These are phyloP conservation scores for Aureobasidium musti DNA, from an alignment of 2,329 filamentous ascomycete species.

Conservation along the genomic window DNA sequence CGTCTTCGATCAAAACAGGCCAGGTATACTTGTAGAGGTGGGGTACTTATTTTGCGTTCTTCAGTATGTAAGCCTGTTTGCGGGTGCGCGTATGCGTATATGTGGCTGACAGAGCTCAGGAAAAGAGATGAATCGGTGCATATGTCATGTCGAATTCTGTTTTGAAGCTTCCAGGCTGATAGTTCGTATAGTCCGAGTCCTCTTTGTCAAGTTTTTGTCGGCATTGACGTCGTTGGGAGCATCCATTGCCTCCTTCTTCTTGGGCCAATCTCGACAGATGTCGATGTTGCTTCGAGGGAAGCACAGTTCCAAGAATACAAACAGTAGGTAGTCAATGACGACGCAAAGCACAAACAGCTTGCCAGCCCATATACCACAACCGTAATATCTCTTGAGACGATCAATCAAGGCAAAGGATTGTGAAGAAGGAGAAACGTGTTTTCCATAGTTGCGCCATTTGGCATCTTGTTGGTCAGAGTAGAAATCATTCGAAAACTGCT, in stretches of 20 bases:
- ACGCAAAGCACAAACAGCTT: slow-evolving; percentile 96
- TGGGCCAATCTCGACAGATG: slow-evolving; percentile 86
- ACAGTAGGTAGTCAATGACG: slow-evolving; percentile 90
- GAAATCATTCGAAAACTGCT: slow-evolving; percentile 52
- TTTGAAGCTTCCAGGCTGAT: slow-evolving; percentile 7
- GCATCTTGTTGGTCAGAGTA: slow-evolving; percentile 67
- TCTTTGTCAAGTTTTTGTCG: neutral
- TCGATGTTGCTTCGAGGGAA: slow-evolving; percentile 86
- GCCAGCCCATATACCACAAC: slow-evolving; percentile 96
- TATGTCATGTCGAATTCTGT: neutral
- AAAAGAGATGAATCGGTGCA: neutral
- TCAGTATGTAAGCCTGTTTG: neutral
- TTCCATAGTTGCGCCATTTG: slow-evolving; percentile 57
- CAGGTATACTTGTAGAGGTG: neutral
- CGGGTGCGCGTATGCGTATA: neutral
- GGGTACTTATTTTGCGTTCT: neutral
- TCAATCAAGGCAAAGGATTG: slow-evolving; percentile 93
- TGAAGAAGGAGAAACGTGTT: slow-evolving; percentile 54
- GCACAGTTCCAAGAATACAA: slow-evolving; percentile 82
- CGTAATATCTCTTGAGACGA: slow-evolving; percentile 92
- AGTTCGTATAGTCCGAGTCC: neutral
- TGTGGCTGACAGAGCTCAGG: neutral
- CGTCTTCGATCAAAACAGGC: neutral
- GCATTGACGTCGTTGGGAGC: neutral
- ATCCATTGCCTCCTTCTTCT: slow-evolving; percentile 56